Evolutionary conservation across 164 flowering plant species (phyloP).

Genomic region (Umbellularia californica): DNA sequence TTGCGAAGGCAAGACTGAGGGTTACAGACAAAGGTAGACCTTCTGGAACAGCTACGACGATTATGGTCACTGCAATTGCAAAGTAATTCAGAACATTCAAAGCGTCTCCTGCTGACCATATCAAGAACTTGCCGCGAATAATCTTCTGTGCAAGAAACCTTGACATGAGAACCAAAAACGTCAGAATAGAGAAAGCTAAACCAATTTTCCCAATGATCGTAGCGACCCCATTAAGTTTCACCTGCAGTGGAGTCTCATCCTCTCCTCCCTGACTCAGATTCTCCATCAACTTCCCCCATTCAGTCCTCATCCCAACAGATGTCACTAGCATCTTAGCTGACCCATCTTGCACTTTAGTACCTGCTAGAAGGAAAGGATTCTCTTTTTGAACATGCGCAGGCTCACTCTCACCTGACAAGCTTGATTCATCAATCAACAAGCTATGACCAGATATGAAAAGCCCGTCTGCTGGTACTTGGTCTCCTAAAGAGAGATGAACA

Average conservation of each 20-base stretch:
- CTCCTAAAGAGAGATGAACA: conserved; percentile 41
- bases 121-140: conserved; percentile 20
- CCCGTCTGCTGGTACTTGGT: conserved; percentile 51
- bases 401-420: conserved; percentile 49
- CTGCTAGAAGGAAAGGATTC: conserved; percentile 44
- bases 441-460: conserved; percentile 38
- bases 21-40: conserved; percentile 54
- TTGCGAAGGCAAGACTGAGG: conserved; percentile 53
- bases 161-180: conserved; percentile 29
- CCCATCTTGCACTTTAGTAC: conserved; percentile 54
- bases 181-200: conserved; percentile 32
- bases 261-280: conserved; percentile 42
- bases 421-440: conserved; percentile 45
- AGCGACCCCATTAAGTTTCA: conserved; percentile 52
- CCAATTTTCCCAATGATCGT: conserved; percentile 51
- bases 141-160: conserved; percentile 39
- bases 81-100: conserved; percentile 37
- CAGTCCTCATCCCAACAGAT: conserved; percentile 54
- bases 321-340: conserved; percentile 47
- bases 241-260: conserved; percentile 56
- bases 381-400: conserved; percentile 25
- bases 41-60: conserved; percentile 59
- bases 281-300: conserved; percentile 58
- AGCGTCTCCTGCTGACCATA: conserved; percentile 40
- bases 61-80: conserved; percentile 47